Percentiles rank a stretch among this genome's conserved stretches.
Conservation (phyloP, 805 yeast genomes). For the Pichia occidentalis region DNA sequence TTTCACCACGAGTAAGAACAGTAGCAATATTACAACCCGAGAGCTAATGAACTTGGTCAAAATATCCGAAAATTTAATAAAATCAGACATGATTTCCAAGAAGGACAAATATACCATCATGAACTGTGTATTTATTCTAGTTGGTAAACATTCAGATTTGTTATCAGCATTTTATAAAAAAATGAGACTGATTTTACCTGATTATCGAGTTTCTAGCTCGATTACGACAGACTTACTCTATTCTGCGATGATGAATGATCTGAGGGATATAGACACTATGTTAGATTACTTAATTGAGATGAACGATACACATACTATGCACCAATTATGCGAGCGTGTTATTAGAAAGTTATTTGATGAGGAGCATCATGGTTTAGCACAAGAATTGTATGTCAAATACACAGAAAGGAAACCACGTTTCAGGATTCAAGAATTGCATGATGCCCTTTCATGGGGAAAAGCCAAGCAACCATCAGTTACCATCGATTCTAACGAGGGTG, state of each 20-base stretch:
- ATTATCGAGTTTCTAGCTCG: constrained; percentile 9
- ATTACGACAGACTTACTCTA: constrained; percentile 5
- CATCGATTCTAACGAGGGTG: constrained; percentile 10
- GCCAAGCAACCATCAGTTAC: constrained; percentile 5
- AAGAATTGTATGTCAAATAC: constrained; percentile 13
- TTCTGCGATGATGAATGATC: constrained; percentile 8
- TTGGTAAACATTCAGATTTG: constrained; percentile 12
- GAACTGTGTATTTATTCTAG: constrained; percentile 9
- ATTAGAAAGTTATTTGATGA: constrained; percentile 9
- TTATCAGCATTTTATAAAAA: constrained; percentile 12
- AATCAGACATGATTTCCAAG: neutral
- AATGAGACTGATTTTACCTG: constrained; percentile 6
- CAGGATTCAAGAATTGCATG: constrained; percentile 4
- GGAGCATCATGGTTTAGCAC: constrained; percentile 10
- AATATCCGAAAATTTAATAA: constrained; percentile 8
- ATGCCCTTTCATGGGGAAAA: constrained; percentile 1
- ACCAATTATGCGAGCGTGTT: constrained; percentile 8
- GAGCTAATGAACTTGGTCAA: constrained; percentile 9
- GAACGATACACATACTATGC: neutral
- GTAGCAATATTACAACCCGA: neutral
- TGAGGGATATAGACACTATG: constrained; percentile 11
- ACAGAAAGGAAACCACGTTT: constrained; percentile 7
- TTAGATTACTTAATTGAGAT: constrained; percentile 7
- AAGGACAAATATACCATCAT: constrained; percentile 8
- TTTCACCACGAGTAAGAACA: constrained; percentile 8